Base-by-base conservation (phyloP, 163 green algal species). In the Coccomyxa subellipsoidea region DNA sequence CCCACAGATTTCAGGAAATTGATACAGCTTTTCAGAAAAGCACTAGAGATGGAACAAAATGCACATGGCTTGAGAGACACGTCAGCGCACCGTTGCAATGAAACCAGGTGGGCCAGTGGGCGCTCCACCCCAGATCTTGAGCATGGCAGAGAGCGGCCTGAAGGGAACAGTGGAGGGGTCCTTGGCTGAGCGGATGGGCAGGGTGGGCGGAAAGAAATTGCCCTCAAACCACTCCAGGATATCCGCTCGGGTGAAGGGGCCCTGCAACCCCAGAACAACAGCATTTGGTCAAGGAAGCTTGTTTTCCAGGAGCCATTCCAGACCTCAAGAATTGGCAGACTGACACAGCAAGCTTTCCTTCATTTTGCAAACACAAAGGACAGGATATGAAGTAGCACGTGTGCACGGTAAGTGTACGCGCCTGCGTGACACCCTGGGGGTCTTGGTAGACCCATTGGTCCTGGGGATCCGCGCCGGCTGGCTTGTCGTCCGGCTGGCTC, bases 161-260 rank as follows among this genome's bases (percentile, higher is more conserved):
- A 96, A 98, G 27, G 89, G 77, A 3, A 59, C 84, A 29, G 88
- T 83, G 2, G 87, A 32, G 21, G 87, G 80, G 8, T 91, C 81
- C 23, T 81, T 76, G 2, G 87, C 88, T 6, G 83, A 77, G 23
- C 88, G 84, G 34, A 96, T 80, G 21, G 87, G 87, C 81, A 96
- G 83, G 38, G 93, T 86, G 29, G 90, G 37, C 0, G 90, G 85
- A 82, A 98, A 98, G 83, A 92, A 98, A 29, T 90, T 89, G 7
- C 80, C 84, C 38, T 94, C 89, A 36, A 92, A 91, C 95, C 95
- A 98, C 2, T 96, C 93, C 39, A 98, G 76, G 66, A 98, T 97
- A 81, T 98, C 92, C 12, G 84, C 54, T 12, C 88, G 89, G 0
- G 81, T 72, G 81, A 98, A 98, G 5, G 95, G 95, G 3, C 95